phyloP scores from a whole-genome alignment of 768 basidiomycete species.

The Lyophyllum shimeji region DNA sequence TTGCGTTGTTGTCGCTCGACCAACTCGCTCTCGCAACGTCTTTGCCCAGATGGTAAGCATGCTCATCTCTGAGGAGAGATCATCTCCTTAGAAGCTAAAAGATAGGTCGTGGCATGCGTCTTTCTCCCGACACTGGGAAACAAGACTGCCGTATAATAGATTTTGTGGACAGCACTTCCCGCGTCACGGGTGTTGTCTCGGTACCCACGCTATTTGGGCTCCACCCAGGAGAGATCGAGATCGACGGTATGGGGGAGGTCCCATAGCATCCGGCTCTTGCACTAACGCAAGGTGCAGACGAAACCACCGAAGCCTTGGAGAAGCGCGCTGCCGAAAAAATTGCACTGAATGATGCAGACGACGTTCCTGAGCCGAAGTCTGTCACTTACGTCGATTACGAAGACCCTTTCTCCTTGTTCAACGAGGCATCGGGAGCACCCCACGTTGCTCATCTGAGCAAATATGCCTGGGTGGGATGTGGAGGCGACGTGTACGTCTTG shows the following conservation, averaged over 20 bases:
- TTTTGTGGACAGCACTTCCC: constrained; percentile 75
- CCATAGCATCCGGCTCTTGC: neutral
- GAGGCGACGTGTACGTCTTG: constrained; percentile 66
- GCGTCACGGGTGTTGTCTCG: constrained; percentile 71
- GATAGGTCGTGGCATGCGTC: constrained; percentile 92
- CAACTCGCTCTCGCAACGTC: constrained; percentile 85
- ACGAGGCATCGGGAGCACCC: constrained; percentile 49
- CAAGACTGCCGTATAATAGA: constrained; percentile 86
- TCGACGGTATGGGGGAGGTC: constrained; percentile 57
- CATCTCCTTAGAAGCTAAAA: constrained; percentile 26
- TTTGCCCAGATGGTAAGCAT: constrained; percentile 86
- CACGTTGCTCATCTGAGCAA: constrained; percentile 54
- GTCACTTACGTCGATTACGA: constrained; percentile 79
- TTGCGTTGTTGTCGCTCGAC: constrained; percentile 83
- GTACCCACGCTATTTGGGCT: constrained; percentile 86
- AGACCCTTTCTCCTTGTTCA: constrained; percentile 63
- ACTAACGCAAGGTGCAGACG: constrained; percentile 38
- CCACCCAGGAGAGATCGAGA: constrained; percentile 60
- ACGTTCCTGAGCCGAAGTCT: constrained; percentile 54
- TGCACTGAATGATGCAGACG: constrained; percentile 23
- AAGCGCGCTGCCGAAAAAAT: constrained; percentile 32
- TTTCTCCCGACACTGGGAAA: constrained; percentile 81
- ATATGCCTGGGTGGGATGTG: constrained; percentile 81
- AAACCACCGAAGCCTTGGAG: constrained; percentile 48
- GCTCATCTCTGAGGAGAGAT: neutral